Conservation (phyloP, 768 basidiomycete species). For the Naematelia encephala region DNA sequence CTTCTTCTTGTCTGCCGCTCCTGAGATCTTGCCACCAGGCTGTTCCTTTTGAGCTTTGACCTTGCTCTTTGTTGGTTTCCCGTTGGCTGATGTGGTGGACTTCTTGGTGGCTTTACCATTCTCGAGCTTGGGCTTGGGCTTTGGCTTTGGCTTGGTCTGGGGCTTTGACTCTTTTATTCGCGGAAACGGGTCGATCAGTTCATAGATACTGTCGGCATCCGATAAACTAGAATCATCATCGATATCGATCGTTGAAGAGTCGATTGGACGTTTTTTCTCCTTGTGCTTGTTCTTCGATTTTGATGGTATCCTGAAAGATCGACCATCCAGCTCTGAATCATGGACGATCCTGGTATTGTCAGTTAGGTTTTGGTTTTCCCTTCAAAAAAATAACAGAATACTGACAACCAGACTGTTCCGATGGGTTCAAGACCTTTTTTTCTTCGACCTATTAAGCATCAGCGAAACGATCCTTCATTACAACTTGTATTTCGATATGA, state of each 20-base stretch:
- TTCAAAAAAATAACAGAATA: not conserved
- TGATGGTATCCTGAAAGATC: not conserved
- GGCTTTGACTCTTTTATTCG: not conserved
- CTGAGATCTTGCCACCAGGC: not conserved
- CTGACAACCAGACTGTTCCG: conserved; percentile 5
- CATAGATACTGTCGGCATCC: not conserved
- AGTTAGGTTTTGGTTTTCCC: not conserved
- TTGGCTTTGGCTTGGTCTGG: conserved; percentile 3
- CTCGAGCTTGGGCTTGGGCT: conserved; percentile 3
- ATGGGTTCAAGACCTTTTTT: conserved; percentile 24
- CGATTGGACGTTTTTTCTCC: not conserved
- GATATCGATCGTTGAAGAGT: not conserved
- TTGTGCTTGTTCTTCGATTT: not conserved
- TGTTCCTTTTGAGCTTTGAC: conserved; percentile 3
- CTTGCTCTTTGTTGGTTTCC: conserved; percentile 2
- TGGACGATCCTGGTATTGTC: not conserved
- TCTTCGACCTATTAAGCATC: conserved; percentile 15
- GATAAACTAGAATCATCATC: not conserved
- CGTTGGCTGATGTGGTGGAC: conserved; percentile 1
- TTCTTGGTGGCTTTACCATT: not conserved
- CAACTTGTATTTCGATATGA: not conserved
- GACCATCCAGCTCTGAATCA: not conserved
- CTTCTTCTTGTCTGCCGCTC: conserved; percentile 3
- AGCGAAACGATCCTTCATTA: not conserved
- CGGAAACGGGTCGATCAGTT: not conserved